phyloP scores from a whole-genome alignment of 768 basidiomycete species.

The Russula sp. region DNA sequence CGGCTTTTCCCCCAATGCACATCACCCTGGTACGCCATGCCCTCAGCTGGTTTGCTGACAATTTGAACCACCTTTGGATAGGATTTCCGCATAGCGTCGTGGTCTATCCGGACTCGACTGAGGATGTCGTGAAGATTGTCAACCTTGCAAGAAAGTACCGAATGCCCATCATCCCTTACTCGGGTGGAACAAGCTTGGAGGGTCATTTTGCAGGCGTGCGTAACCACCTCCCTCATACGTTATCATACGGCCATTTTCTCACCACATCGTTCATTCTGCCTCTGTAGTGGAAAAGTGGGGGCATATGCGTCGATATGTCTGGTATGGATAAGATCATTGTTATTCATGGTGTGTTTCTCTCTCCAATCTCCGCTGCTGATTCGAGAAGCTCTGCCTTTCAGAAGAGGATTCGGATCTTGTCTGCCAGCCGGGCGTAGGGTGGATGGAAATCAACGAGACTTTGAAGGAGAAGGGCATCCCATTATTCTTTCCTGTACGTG shows the following conservation, averaged over 20 bases:
- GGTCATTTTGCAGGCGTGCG: conserved; percentile 68
- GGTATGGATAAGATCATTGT: conserved; percentile 75
- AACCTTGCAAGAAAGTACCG: conserved; percentile 68
- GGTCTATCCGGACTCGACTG: conserved; percentile 64
- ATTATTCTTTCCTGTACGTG: conserved; percentile 75
- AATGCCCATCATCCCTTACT: conserved; percentile 76
- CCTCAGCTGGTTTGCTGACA: not conserved
- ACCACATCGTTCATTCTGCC: not conserved
- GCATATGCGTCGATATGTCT: conserved; percentile 79
- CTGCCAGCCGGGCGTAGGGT: conserved; percentile 68
- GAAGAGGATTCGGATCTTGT: conserved; percentile 70
- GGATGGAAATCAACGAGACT: conserved; percentile 70
- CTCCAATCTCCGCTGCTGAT: not conserved
- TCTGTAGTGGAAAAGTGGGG: conserved; percentile 41
- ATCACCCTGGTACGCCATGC: conserved; percentile 30
- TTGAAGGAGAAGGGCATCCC: conserved; percentile 70
- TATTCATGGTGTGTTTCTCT: conserved; percentile 55
- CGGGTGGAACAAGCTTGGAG: conserved; percentile 80
- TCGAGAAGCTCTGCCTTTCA: conserved; percentile 32
- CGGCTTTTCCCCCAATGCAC: conserved; percentile 33
- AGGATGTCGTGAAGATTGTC: conserved; percentile 79
- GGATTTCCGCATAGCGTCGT: conserved; percentile 55
- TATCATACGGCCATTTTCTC: not conserved
- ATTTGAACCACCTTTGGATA: conserved; percentile 23
- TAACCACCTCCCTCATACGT: conserved; percentile 15